These are phyloP conservation scores for Teratosphaeria destructans DNA, from an alignment of 2,329 filamentous ascomycete species.

Conservation along the genomic window DNA sequence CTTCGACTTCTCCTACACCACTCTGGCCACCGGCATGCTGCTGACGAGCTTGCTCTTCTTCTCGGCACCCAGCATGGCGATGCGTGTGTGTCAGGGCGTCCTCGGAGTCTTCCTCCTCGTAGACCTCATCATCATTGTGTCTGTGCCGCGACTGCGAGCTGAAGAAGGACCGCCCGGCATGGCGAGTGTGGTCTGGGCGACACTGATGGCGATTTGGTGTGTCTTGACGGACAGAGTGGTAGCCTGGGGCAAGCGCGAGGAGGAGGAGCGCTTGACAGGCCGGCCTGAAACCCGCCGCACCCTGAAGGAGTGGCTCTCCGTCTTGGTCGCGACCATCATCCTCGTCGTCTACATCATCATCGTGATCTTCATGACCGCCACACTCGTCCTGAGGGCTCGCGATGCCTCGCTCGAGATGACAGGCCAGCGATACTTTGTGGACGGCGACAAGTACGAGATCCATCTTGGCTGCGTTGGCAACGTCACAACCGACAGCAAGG, in stretches of 20 bases:
- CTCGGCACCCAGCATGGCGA: constrained; percentile 65
- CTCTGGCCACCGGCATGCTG: constrained; percentile 65
- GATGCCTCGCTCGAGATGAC: constrained; percentile 65
- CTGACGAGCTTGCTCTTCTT: constrained; percentile 78
- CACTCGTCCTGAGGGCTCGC: constrained; percentile 66
- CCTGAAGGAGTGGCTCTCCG: constrained; percentile 71
- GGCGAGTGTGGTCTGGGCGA: constrained; percentile 71
- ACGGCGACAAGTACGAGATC: constrained; percentile 73
- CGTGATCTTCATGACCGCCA: constrained; percentile 65
- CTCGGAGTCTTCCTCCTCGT: constrained; percentile 58
- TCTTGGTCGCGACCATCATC: constrained; percentile 63
- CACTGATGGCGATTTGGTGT: constrained; percentile 69
- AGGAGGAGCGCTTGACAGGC: constrained; percentile 86
- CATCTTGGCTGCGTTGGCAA: constrained; percentile 82
- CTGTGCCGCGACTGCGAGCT: constrained; percentile 61
- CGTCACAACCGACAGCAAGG: constrained; percentile 41
- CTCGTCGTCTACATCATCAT: constrained; percentile 59
- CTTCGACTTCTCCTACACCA: constrained; percentile 76
- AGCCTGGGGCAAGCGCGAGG: constrained; percentile 81
- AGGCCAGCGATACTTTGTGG: constrained; percentile 69
- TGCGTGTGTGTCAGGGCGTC: constrained; percentile 61
- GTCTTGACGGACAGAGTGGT: constrained; percentile 72
- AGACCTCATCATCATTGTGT: constrained; percentile 68
- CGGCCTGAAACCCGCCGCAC: constrained; percentile 76
- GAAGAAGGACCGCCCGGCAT: constrained; percentile 93